Conservation (phyloP, 1,284 basidiomycete genomes). For the Tylopilus orsonianus region DNA sequence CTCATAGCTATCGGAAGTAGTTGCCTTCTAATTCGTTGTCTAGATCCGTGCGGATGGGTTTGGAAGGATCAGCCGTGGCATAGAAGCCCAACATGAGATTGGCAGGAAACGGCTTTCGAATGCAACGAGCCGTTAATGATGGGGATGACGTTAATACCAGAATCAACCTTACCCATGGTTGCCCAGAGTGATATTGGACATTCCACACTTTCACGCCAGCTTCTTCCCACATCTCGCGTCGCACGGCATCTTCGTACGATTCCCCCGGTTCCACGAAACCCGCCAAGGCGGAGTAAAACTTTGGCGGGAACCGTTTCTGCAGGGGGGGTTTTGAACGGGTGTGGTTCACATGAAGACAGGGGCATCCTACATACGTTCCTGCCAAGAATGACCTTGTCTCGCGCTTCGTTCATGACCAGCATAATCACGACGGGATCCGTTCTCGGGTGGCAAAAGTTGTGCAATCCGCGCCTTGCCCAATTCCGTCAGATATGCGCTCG, state of each 20-base stretch:
- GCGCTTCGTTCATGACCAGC: slow-evolving; percentile 77
- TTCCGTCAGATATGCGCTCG: slow-evolving; percentile 8
- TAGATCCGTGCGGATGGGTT: slow-evolving; percentile 81
- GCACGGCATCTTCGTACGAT: slow-evolving; percentile 91
- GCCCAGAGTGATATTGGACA: slow-evolving; percentile 83
- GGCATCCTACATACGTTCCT: slow-evolving; percentile 60
- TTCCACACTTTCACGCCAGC: slow-evolving; percentile 85
- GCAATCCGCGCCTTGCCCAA: slow-evolving; percentile 70
- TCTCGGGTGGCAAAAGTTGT: slow-evolving; percentile 88
- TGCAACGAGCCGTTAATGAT: background rate
- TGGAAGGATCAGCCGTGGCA: slow-evolving; percentile 69
- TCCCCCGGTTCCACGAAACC: slow-evolving; percentile 95
- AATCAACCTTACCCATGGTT: slow-evolving; percentile 83
- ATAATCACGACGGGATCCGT: slow-evolving; percentile 94
- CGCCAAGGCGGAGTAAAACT: slow-evolving; percentile 85
- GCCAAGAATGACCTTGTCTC: slow-evolving; percentile 84
- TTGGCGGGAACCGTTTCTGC: slow-evolving; percentile 66
- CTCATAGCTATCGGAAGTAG: background rate
- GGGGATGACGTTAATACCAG: background rate
- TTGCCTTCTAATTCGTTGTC: slow-evolving; percentile 94
- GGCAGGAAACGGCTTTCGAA: slow-evolving; percentile 75
- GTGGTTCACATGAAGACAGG: background rate
- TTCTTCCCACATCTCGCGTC: slow-evolving; percentile 94
- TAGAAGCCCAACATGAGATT: slow-evolving; percentile 93
- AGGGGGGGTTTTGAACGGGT: background rate